A percentile compares a stretch with the other conserved stretches of the same genome.
phyloP scores from a whole-genome alignment of 2,329 filamentous ascomycete species.

The Cercospora sp. region DNA sequence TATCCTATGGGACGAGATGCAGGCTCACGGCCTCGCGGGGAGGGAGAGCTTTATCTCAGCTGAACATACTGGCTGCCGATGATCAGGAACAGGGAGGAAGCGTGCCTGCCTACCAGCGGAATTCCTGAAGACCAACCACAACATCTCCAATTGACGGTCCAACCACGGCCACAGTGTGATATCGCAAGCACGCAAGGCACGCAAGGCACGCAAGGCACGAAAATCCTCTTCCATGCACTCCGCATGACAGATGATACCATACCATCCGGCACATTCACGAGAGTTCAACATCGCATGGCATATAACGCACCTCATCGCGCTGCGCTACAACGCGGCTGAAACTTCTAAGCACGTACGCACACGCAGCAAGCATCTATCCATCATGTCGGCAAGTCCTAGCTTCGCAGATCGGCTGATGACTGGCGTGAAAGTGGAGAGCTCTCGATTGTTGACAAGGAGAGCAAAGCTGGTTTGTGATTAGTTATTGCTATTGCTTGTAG shows the following conservation, averaged over 20 bases:
- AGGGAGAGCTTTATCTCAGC: not conserved
- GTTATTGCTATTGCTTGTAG: not conserved
- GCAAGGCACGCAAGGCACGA: not conserved
- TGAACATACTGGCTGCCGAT: not conserved
- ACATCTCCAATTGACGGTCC: not conserved
- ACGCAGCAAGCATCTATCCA: not conserved
- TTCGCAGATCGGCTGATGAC: not conserved
- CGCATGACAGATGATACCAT: not conserved
- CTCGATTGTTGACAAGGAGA: too few species aligned
- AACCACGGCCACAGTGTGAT: too few species aligned
- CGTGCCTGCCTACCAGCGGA: not conserved
- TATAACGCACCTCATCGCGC: not conserved
- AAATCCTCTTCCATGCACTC: not conserved
- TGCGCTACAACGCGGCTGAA: not conserved
- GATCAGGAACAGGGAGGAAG: too few species aligned
- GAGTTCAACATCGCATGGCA: not conserved
- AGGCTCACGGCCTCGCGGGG: not conserved
- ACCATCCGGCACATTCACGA: not conserved
- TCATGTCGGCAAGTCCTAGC: not conserved
- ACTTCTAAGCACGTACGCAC: not conserved
- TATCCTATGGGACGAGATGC: not conserved
- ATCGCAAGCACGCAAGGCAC: not conserved
- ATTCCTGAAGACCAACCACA: not conserved
- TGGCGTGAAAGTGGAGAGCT: not conserved
- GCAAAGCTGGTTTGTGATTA: not conserved